Evolutionary conservation across 2,329 filamentous ascomycete genomes (phyloP), one percentile per base, ranked within the genome.

Genomic region (Coniochaeta prunicola): DNA sequence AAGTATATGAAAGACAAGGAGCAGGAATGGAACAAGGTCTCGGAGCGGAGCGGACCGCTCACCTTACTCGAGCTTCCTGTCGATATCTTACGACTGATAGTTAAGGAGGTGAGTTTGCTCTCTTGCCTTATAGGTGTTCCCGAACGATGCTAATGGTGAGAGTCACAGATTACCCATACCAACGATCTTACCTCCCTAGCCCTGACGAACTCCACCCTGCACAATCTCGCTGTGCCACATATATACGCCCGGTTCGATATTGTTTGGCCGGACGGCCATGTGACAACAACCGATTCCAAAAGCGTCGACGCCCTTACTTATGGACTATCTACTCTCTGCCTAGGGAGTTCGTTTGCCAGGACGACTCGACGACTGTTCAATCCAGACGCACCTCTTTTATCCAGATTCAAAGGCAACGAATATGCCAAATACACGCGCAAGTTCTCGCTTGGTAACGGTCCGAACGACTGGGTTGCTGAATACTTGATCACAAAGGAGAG

Each of bases 191-290:
- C 88, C 0, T 86, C 89, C 15, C 80, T 94, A 42, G 89, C 90
- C 15, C 78, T 91, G 60, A 89, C 89, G 48, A 90, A 91, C 73
- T 91, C 90, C 15, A 86, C 87, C 30, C 81, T 96, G 13, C 89
- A 94, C 73, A 79, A 80, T 48, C 80, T 94, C 58, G 84, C 89
- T 0, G 86, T 91, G 26, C 90, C 90, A 19, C 85, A 87, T 66
- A 91, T 94, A 64, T 94, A 94, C 74, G 89, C 88, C 19, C 84
- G 89, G 61, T 94, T 94, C 72, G 90, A 94, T 68, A 94, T 94
- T 63, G 88, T 93, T 45, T 94, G 91, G 91, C 90, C 90, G 0
- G 90, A 93, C 67, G 84, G 83, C 33, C 81, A 82, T 62, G 77
- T 82, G 8, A 79, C 84, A 9, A 77, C 82, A 1, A 84, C 89